phyloP scores from a whole-genome alignment of 1,284 basidiomycete genomes.

The Ceratobasidium sp. region DNA sequence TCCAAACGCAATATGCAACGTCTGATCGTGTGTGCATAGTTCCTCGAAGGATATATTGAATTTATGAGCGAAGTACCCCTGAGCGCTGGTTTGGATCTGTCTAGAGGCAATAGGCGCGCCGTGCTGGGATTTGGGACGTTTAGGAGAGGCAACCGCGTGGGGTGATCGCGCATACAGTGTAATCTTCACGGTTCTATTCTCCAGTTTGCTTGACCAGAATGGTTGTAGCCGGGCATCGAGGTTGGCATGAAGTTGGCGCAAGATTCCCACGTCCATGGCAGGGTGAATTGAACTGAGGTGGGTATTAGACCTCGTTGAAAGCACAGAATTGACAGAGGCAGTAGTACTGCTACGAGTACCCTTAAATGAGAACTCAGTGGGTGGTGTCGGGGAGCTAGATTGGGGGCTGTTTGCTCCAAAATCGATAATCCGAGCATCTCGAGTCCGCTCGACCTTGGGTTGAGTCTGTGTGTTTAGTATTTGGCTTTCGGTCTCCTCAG shows the following conservation, averaged over 20 bases:
- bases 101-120: conserved; percentile 64
- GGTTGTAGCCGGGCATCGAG: conserved; percentile 79
- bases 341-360: conserved; percentile 9
- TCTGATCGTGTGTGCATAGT: conserved; percentile 71
- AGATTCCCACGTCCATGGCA: conserved; percentile 36
- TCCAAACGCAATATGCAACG: conserved; percentile 70
- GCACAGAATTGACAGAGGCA: conserved; percentile 6
- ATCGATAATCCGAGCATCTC: conserved; percentile 44
- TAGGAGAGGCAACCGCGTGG: not conserved
- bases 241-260: conserved; percentile 71
- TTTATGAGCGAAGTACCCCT: conserved; percentile 78
- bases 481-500: conserved; percentile 69
- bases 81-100: conserved; percentile 69
- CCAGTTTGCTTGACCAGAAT: conserved; percentile 80
- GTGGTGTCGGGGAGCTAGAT: conserved; percentile 44
- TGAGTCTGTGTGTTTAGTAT: conserved; percentile 59
- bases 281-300: conserved; percentile 1
- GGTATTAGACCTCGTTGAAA: conserved; percentile 25
- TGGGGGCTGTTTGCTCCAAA: conserved; percentile 47
- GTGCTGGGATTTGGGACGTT: not conserved
- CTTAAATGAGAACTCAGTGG: conserved; percentile 46
- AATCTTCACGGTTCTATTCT: conserved; percentile 70
- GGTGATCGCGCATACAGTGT: conserved; percentile 53
- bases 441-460: conserved; percentile 57
- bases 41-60: conserved; percentile 76